Base-by-base conservation (phyloP, 2,329 filamentous ascomycete species). In the Aspergillus sp. region DNA sequence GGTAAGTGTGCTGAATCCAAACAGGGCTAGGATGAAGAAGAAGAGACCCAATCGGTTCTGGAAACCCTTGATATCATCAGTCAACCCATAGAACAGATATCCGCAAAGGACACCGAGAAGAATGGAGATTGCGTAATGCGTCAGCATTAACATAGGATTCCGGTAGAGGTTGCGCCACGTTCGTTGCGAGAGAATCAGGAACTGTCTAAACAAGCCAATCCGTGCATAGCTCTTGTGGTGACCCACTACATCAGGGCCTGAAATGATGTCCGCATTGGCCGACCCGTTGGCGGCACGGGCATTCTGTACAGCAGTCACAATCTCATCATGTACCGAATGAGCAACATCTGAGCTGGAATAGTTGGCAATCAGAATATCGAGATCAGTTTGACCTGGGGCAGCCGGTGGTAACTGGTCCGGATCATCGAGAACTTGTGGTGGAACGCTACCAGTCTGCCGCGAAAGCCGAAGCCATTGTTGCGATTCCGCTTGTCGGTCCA, bases 151-250 rank as follows among this genome's bases (percentile, higher is more conserved):
- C 81, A 97, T 90, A 1, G 93, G 93, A 66, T 98, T 96, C 49
- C 93, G 84, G 74, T 98, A 97, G 5, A 98, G 78, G 63, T 98
- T 98, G 63, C 87, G 90, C 91, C 91, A 98, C 0, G 93, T 98
- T 41, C 93, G 83, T 60, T 84, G 80, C 0, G 91, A 95, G 10
- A 98, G 76, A 58, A 98, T 96, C 47, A 84, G 63, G 68, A 98
- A 97, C 67, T 98, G 93, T 39, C 85, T 79, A 7, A 79, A 60
- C 56, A 90, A 84, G 42, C 91, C 84, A 49, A 96, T 79, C 50
- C 93, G 88, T 49, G 83, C 81, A 68, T 94, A 96, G 15, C 88
- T 86, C 62, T 83, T 86, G 52, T 91, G 82, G 56, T 89, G 81
- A 7, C 79, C 79, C 45, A 78, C 78, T 2, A 57, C 49, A 39